These are phyloP conservation scores for Leucaena leucocephala DNA, from an alignment of 306 rosid species.

Conservation along the genomic window DNA sequence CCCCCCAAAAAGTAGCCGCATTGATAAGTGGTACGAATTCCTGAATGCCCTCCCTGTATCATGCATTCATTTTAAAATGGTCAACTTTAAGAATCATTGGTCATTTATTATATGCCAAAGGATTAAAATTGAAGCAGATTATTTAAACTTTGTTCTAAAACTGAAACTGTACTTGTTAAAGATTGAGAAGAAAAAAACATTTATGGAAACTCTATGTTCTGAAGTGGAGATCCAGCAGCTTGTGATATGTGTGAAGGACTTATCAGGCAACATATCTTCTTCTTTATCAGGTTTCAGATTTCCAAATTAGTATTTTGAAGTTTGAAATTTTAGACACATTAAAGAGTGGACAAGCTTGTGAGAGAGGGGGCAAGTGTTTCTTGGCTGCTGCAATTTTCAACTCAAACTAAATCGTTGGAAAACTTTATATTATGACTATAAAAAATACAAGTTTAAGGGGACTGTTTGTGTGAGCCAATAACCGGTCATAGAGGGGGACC, in stretches of 20 bases:
- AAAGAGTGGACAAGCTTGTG: neutral
- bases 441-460: neutral
- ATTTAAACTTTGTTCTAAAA: neutral
- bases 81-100: neutral
- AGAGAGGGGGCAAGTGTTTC: constrained; percentile 26
- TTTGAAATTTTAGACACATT: neutral
- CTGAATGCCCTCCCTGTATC: neutral
- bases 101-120: neutral
- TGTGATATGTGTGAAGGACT: constrained; percentile 14
- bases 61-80: neutral
- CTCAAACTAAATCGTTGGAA: neutral
- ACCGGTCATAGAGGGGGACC: neutral
- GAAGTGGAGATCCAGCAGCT: constrained; percentile 6
- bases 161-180: neutral
- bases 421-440: neutral
- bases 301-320: constrained; percentile 12
- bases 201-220: constrained; percentile 9
- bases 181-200: neutral
- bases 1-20: neutral
- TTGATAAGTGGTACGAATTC: neutral
- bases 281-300: constrained; percentile 17
- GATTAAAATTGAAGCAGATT: neutral
- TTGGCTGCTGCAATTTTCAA: constrained; percentile 27
- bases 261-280: constrained; percentile 5
- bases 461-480: neutral